Evolutionary conservation across 805 yeast genomes (phyloP), one percentile per base, ranked within the genome.

Genomic region (Alloascoidea hylecoeti): DNA sequence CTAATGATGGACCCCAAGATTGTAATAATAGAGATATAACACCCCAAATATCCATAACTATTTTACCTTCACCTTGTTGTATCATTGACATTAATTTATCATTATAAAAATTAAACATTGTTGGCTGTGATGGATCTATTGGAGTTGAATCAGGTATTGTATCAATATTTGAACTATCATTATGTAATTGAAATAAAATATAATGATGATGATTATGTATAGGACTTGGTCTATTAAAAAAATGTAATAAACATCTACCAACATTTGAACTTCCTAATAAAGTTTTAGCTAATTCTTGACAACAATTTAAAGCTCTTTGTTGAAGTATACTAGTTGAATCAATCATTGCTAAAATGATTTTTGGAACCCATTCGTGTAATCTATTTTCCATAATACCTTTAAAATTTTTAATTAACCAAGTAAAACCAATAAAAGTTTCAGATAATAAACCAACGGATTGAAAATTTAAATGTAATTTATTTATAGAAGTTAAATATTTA

Each of bases 21-120:
- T 23, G 30, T 23, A 23, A 23, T n/a, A 23, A n/a, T 23, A 23
- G n/a, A n/a, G 13, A 9, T 9, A 23, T 23, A n/a, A 23, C 30
- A 9, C 30, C 30, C 30, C 30, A 23, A 9, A 23, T 23, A 23
- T 23, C 30, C 30, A 23, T 23, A 9, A n/a, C 30, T 23, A n/a
- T 23, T n/a, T 23, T 23, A n/a, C 30, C 30, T n/a, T 23, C 30
- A n/a, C 30, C 30, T 23, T 23, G 30, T n/a, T 23, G 9, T 23
- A 23, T 23, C 30, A 23, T 23, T 9, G 13, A 9, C 30, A 9
- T n/a, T 23, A 23, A n/a, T n/a, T 23, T 23, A n/a, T 23, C 30
- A n/a, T 23, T 9, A 23, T 9, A 23, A n/a, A 23, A 23, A 23
- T 23, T 23, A n/a, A 23, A 23, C 30, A 23, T 23, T 9, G 30